phyloP scores from a whole-genome alignment of 257 asterid species.

The Rhazya stricta region DNA sequence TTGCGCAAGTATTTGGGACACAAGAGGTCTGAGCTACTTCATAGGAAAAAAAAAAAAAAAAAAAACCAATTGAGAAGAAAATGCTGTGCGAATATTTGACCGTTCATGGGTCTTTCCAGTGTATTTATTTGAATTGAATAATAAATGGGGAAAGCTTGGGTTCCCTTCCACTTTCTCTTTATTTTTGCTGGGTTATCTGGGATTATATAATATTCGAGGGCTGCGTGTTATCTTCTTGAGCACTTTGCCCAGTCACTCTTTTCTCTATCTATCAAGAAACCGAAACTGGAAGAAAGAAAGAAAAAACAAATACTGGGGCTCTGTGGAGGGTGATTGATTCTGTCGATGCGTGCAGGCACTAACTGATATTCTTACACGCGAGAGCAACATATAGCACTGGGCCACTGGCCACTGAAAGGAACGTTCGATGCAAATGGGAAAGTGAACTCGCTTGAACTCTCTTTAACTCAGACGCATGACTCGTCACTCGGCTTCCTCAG shows the following conservation, averaged over 20 bases:
- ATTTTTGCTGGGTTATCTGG: conserved; percentile 8
- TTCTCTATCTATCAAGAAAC: background rate
- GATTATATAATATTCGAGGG: conserved; percentile 26
- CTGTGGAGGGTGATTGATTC: conserved; percentile 4
- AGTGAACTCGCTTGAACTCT: conserved; percentile 6
- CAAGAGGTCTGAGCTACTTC: conserved; percentile 1
- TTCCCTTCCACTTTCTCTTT: conserved; percentile 19
- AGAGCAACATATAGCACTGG: background rate
- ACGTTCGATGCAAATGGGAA: conserved; percentile 15
- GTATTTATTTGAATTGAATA: background rate
- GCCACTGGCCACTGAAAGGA: conserved; percentile 26
- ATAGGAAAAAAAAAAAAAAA: background rate
- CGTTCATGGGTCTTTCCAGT: background rate
- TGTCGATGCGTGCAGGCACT: conserved; percentile 15
- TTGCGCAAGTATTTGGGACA: background rate
- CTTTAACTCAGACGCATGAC: conserved; percentile 10
- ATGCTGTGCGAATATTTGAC: background rate
- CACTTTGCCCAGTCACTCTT: background rate
- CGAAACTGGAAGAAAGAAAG: background rate
- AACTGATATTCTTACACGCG: conserved; percentile 17
- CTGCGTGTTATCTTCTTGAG: conserved; percentile 10
- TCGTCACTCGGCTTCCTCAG: too few relatives aligned
- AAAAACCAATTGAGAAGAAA: background rate
- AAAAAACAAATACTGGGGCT: background rate
- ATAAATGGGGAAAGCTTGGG: conserved; percentile 20